Conservation (phyloP, 306 rosid species). For the Begonia fuchsioides region DNA sequence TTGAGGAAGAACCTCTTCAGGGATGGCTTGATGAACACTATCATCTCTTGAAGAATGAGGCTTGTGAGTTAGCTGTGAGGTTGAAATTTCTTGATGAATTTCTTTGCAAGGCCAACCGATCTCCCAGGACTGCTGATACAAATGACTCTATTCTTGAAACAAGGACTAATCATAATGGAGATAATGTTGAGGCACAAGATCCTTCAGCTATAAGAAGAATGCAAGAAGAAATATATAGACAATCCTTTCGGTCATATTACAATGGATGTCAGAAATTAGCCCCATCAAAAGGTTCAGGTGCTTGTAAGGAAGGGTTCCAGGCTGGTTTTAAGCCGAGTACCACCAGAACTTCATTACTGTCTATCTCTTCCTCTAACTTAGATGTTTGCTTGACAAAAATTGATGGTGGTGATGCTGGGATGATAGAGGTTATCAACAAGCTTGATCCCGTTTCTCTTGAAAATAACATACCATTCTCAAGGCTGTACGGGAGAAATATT, state of each 20-base stretch:
- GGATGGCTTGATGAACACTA: slow-evolving; percentile 99
- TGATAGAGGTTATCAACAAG: slow-evolving; percentile 66
- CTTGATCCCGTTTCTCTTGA: slow-evolving; percentile 84
- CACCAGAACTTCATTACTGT: slow-evolving; percentile 68
- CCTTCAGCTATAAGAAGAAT: slow-evolving; percentile 33
- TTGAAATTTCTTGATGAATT: slow-evolving; percentile 68
- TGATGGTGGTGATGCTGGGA: slow-evolving; percentile 88
- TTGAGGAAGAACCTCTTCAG: slow-evolving; percentile 95
- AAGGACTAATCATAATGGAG: slow-evolving; percentile 36
- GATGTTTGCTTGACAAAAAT: slow-evolving; percentile 69
- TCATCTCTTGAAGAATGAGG: slow-evolving; percentile 83
- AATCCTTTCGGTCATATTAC: slow-evolving; percentile 78
- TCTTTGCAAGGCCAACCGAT: slow-evolving; percentile 34
- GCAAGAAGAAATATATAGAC: slow-evolving; percentile 61
- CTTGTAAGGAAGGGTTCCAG: slow-evolving; percentile 68
- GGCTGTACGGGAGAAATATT: slow-evolving; percentile 73
- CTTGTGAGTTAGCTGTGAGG: slow-evolving; percentile 75
- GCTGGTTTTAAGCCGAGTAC: slow-evolving; percentile 83
- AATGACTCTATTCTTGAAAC: slow-evolving; percentile 46
- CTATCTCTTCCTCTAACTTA: slow-evolving; percentile 58
- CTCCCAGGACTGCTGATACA: slow-evolving; percentile 40
- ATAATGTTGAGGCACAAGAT: slow-evolving; percentile 56
- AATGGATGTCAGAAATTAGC: slow-evolving; percentile 65
- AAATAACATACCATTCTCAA: slow-evolving; percentile 76
- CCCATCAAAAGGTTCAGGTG: slow-evolving; percentile 80